Evolutionary conservation across 1,139 yeast species (phyloP).

Genomic region (Lodderomyces margitis): DNA sequence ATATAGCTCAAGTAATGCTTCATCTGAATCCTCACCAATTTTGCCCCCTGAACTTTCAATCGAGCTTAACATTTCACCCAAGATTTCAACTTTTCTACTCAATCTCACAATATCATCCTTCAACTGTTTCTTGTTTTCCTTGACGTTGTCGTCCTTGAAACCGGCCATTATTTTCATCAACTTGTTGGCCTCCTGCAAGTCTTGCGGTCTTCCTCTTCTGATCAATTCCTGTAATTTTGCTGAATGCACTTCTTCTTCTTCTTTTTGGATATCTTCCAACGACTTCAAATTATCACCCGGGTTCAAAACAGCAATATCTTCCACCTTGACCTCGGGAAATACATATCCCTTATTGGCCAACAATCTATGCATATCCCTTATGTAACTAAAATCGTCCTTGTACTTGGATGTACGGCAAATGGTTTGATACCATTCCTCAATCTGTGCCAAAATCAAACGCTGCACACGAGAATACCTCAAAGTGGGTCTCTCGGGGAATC

Average conservation of each 20-base stretch:
- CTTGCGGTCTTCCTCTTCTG: slow-evolving; percentile 94
- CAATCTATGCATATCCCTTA: slow-evolving; percentile 93
- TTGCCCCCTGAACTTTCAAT: slow-evolving; percentile 47
- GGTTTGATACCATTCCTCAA: slow-evolving; percentile 97
- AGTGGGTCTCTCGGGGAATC: slow-evolving; percentile 96
- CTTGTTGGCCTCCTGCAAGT: slow-evolving; percentile 92
- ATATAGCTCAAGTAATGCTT: slow-evolving; percentile 76
- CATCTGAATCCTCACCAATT: slow-evolving; percentile 59
- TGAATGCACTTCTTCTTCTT: slow-evolving; percentile 87
- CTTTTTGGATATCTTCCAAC: slow-evolving; percentile 85
- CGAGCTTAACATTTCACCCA: slow-evolving; percentile 79
- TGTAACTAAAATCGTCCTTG: slow-evolving; percentile 87
- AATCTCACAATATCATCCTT: slow-evolving; percentile 83
- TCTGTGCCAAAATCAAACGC: slow-evolving; percentile 78
- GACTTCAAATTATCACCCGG: slow-evolving; percentile 90
- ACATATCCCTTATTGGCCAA: slow-evolving; percentile 82
- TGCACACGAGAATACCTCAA: slow-evolving; percentile 80
- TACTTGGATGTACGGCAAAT: slow-evolving; percentile 87
- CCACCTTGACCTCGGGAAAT: slow-evolving; percentile 88
- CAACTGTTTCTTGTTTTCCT: slow-evolving; percentile 72
- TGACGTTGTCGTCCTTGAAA: slow-evolving; percentile 74
- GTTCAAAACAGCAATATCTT: slow-evolving; percentile 89
- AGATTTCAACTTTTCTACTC: slow-evolving; percentile 83
- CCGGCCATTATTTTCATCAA: slow-evolving; percentile 99
- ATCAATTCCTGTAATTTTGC: slow-evolving; percentile 95